Evolutionary conservation across 129 eudicot species (phyloP).

Genomic region (Tagetes patula): DNA sequence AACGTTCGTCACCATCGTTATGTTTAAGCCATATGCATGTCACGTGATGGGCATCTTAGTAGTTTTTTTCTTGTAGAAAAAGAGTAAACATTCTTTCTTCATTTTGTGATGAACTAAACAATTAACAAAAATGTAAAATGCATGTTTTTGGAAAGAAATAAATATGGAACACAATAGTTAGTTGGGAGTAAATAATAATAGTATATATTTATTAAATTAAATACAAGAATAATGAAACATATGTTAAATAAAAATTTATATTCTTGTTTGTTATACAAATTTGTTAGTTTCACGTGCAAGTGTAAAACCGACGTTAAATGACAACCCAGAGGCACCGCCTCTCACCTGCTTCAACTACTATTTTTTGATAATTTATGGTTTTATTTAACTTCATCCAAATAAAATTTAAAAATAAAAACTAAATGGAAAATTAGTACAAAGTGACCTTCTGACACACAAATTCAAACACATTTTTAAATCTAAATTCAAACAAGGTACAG

Average conservation of each 20-base stretch:
- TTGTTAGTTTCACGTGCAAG: constrained; percentile 36
- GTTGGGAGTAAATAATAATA: not conserved
- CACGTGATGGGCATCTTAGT: too few relatives aligned
- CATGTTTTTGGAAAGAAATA: not conserved
- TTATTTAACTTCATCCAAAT: not conserved
- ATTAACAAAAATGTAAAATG: too few relatives aligned
- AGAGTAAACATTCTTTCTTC: too few relatives aligned
- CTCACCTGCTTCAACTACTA: constrained; percentile 31
- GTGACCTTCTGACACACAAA: constrained; percentile 2
- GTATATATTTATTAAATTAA: not conserved
- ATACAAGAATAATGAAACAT: not conserved
- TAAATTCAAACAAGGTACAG: too few relatives aligned
- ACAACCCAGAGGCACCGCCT: constrained; percentile 30
- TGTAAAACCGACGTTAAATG: constrained; percentile 30
- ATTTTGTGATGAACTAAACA: too few relatives aligned
- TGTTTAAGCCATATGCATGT: too few relatives aligned
- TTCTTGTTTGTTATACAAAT: constrained; percentile 10
- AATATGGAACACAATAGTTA: not conserved
- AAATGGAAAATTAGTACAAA: constrained; percentile 5
- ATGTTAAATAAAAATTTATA: constrained; percentile 5
- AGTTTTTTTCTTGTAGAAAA: too few relatives aligned
- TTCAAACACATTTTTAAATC: constrained; percentile 17
- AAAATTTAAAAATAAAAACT: not conserved
- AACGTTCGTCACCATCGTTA: too few relatives aligned
- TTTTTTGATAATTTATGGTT: not conserved